Conservation (phyloP, 2,329 filamentous ascomycete species). For the Torrubiella hemipterigena region DNA sequence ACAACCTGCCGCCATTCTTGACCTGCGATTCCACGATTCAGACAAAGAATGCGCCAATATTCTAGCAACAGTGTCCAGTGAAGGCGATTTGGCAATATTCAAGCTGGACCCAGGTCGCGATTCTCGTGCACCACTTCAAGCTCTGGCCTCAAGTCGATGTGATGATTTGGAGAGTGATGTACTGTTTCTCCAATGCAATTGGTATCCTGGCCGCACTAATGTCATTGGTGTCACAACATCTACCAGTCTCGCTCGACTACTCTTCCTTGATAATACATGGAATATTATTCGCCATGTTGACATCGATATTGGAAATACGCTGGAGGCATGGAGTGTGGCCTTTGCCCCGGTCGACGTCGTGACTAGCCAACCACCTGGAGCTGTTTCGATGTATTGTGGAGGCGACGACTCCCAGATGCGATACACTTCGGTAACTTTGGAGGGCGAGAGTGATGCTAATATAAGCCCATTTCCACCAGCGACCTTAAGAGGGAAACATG, state of each 20-base stretch:
- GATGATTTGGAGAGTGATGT: constrained; percentile 41
- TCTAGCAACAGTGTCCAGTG: constrained; percentile 68
- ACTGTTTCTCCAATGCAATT: constrained; percentile 62
- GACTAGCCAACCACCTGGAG: constrained; percentile 9
- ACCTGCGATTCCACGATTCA: constrained; percentile 64
- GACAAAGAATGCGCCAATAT: constrained; percentile 30
- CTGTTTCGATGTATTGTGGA: constrained; percentile 49
- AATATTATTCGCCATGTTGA: constrained; percentile 19
- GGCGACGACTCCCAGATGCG: constrained; percentile 62
- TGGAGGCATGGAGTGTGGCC: constrained; percentile 66
- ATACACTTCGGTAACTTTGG: constrained; percentile 24
- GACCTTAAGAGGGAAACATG: constrained; percentile 40
- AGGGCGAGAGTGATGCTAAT: constrained; percentile 5
- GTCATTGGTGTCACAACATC: constrained; percentile 62
- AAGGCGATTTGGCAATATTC: constrained; percentile 57
- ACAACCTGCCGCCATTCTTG: constrained; percentile 66
- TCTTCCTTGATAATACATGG: constrained; percentile 33
- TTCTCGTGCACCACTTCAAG: constrained; percentile 20
- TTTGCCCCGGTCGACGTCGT: constrained; percentile 31
- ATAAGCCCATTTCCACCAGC: constrained; percentile 14
- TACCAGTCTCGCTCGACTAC: constrained; percentile 47
- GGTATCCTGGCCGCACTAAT: constrained; percentile 47
- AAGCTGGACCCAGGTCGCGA: constrained; percentile 29
- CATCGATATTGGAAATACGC: constrained; percentile 33
- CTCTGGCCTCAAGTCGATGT: constrained; percentile 32